phyloP scores from a whole-genome alignment of 2,329 filamentous ascomycete species.

The Ceratocystis eucalypticola region DNA sequence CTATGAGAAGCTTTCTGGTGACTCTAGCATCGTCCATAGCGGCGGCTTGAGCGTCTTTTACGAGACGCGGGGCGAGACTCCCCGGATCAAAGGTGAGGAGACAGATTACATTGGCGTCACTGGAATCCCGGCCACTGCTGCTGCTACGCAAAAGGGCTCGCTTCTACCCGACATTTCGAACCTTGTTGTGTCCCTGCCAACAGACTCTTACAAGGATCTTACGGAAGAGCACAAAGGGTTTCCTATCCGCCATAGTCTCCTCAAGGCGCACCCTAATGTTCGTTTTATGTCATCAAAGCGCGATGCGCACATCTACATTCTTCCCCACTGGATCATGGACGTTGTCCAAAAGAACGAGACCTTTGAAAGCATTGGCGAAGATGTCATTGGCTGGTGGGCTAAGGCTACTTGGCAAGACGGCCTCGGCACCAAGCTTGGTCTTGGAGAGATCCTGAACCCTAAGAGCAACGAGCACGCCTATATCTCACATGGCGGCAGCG shows the following conservation, averaged over 20 bases:
- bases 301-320: conserved; percentile 88
- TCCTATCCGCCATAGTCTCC: conserved; percentile 60
- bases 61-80: conserved; percentile 58
- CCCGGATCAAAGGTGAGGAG: conserved; percentile 71
- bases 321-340: conserved; percentile 81
- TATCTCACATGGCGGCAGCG: conserved; percentile 15
- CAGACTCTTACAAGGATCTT: conserved; percentile 75
- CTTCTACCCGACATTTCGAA: conserved; percentile 58
- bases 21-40: conserved; percentile 34
- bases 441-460: conserved; percentile 20
- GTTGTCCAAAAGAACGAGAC: conserved; percentile 67
- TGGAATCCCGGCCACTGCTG: conserved; percentile 43
- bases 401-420: conserved; percentile 85
- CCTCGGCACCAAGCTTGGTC: conserved; percentile 60
- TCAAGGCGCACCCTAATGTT: conserved; percentile 60
- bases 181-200: conserved; percentile 74
- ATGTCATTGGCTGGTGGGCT: conserved; percentile 89
- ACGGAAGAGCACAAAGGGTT: conserved; percentile 61
- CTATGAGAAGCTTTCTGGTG: conserved; percentile 31
- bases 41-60: conserved; percentile 87
- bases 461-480: conserved; percentile 9
- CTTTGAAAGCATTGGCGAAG: conserved; percentile 79
- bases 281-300: conserved; percentile 73
- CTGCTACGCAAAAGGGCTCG: conserved; percentile 48
- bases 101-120: conserved; percentile 81